Evolutionary conservation across 1,284 basidiomycete species (phyloP), one percentile per base, ranked within the genome.

Genomic region (Microbotryomycetes sp.): DNA sequence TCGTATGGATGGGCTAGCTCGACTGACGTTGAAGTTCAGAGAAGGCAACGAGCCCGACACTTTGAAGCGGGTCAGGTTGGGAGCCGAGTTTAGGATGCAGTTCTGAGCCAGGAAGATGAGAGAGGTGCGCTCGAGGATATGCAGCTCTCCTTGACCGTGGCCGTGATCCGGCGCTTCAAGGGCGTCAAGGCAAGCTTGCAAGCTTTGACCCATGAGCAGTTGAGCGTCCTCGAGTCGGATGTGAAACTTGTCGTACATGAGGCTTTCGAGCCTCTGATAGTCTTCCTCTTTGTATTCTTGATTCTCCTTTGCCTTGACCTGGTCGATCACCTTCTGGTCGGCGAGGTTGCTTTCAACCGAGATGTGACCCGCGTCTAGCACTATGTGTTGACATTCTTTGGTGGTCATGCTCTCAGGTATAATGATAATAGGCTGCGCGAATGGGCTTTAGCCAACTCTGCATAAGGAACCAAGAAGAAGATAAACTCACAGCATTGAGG

Each of bases 291-390:
- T 86, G 75, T 97, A 97, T 71, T 88, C 81, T 72, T 87, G 83
- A 53, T 88, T 87, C 60, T 89, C 86, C 76, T 97, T 97, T 62
- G 84, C 80, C 47, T 90, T 85, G 30, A 98, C 84, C 45, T 86
- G 84, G 52, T 86, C 82, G 56, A 97, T 81, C 2, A 86, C 84
- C 27, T 83, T 81, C 77, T 97, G 91, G 72, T 91, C 85, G 2
- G 87, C 94, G 1, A 97, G 81, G 60, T 94, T 83, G 72, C 91
- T 96, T 71, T 88, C 86, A 48, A 99, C 86, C 1, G 91, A 83
- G 67, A 99, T 96, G 74, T 97, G 94, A 71, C 96, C 96, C 7
- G 96, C 96, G 74, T 99, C 96, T 53, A 99, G 81, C 16, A 99
- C 84, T 52, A 98, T 81, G 74, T 97, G 88, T 69, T 85, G 90